Base-by-base conservation (phyloP, 2,329 filamentous ascomycete species). In the Plenodomus biglobosus region DNA sequence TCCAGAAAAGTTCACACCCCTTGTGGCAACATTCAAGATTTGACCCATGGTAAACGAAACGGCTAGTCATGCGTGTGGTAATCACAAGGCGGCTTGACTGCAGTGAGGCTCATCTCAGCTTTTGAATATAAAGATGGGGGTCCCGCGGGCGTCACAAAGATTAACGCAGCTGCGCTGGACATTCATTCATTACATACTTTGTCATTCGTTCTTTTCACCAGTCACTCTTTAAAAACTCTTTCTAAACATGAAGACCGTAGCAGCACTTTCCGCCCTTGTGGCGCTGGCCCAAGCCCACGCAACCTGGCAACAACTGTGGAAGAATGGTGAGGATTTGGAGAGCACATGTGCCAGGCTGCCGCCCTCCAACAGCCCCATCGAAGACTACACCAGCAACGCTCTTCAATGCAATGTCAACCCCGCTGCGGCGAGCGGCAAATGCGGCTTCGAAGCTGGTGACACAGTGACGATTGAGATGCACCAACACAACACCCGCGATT, bases 151-250 rank as follows among this genome's bases (percentile, higher is more conserved):
- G 30, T 42, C 19, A 13, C 18, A 27, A 45, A 51, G 32, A 44
- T 44, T 53, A 60, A 53, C 61, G 60, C 63, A 66, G 61, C 63
- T 66, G 63, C 51, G 63, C 63, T 66, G 63, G 52, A 63, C 60
- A 57, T 57, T 66, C 61, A 52, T 63, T 63, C 56, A 52, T 51
- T 56, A 41, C 50, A 49, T 49, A 57, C 48, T 62, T 54, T 43
- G 46, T 53, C 50, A 39, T 53, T 51, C 45, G n/a, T 53, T 52
- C 46, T 51, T 47, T 54, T 56, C 44, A 52, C 55, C 53, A 55
- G 60, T 59, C 60, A 57, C 51, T 62, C 61, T 51, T 53, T 51
- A 53, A 46, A 53, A 45, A 51, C 46, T 55, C 58, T 55, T 59
- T 57, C 48, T 42, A 50, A 44, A 44, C 46, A 66, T 66, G 63